Percentiles rank a stretch among this genome's conserved stretches.
Conservation (phyloP, 148 eudicot species). For the Rhododendron molle region DNA sequence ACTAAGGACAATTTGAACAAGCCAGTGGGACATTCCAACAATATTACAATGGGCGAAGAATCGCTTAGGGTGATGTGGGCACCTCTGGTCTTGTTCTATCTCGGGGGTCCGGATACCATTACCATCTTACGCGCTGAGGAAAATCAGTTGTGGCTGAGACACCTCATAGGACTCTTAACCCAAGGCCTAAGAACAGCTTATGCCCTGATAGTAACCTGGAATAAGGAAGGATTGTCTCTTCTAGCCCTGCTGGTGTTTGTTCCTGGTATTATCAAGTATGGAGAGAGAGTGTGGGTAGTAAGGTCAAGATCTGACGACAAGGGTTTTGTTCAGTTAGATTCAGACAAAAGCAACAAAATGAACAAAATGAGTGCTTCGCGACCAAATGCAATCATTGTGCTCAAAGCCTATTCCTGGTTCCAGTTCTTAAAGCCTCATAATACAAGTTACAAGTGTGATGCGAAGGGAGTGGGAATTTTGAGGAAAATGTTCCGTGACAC, state of each 20-base stretch:
- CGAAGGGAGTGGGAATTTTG: background rate
- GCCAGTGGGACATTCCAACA: too few species aligned
- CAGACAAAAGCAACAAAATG: background rate
- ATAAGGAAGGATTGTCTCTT: background rate
- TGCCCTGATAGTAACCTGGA: background rate
- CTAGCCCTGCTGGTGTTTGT: background rate
- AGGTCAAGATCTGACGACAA: too few species aligned
- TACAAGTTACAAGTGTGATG: background rate
- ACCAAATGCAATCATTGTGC: background rate
- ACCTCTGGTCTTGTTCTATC: background rate
- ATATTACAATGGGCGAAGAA: background rate
- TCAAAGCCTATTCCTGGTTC: background rate
- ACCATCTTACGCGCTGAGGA: background rate
- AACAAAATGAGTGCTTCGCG: background rate
- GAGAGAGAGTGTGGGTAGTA: too few species aligned
- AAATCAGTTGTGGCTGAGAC: background rate
- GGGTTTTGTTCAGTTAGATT: too few species aligned
- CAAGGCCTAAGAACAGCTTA: background rate
- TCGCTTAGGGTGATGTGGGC: slow-evolving; percentile 1
- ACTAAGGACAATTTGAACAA: background rate
- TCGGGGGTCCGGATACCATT: slow-evolving; percentile 3
- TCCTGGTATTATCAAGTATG: background rate
- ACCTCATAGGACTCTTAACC: background rate
- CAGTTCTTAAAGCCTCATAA: background rate
- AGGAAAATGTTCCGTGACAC: background rate